Evolutionary conservation across 805 yeast genomes (phyloP).

Genomic region (Scheffersomyces ergatensis): DNA sequence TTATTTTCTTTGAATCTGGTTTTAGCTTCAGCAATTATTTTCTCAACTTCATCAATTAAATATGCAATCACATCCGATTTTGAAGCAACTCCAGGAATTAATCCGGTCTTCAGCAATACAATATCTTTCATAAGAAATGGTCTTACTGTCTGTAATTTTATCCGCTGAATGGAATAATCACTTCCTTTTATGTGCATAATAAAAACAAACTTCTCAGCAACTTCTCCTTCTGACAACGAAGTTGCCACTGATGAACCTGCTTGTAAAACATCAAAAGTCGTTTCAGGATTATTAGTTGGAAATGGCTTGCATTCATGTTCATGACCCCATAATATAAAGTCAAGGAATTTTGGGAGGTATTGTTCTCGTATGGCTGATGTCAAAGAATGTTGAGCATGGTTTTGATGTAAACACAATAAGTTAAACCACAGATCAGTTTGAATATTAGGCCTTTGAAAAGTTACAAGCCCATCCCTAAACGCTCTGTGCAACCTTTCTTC

Average conservation of each 20-base stretch:
- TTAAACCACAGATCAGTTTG: constrained; percentile 74
- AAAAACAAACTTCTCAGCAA: constrained; percentile 70
- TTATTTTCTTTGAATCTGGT: constrained; percentile 42
- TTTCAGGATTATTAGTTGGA: constrained; percentile 55
- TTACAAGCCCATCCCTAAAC: constrained; percentile 76
- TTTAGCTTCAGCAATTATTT: constrained; percentile 59
- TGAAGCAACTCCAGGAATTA: constrained; percentile 61
- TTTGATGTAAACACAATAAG: constrained; percentile 86
- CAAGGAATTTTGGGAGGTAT: constrained; percentile 77
- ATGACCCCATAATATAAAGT: constrained; percentile 94
- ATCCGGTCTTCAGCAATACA: constrained; percentile 47
- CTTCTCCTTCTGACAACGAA: constrained; percentile 81
- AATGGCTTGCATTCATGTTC: constrained; percentile 91
- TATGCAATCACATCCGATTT: constrained; percentile 59
- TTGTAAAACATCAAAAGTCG: constrained; percentile 76
- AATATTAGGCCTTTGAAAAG: constrained; percentile 67
- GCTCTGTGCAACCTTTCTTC: constrained; percentile 86
- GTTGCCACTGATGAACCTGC: constrained; percentile 96
- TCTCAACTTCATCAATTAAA: constrained; percentile 63
- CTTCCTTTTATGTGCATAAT: constrained; percentile 62
- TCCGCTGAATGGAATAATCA: constrained; percentile 54
- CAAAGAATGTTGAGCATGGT: constrained; percentile 76
- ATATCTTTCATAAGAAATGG: constrained; percentile 79
- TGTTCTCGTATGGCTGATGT: constrained; percentile 83
- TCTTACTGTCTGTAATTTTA: constrained; percentile 68